These are phyloP conservation scores for Penicillium sp. DNA, from an alignment of 2,329 filamentous ascomycete species.

Conservation along the genomic window DNA sequence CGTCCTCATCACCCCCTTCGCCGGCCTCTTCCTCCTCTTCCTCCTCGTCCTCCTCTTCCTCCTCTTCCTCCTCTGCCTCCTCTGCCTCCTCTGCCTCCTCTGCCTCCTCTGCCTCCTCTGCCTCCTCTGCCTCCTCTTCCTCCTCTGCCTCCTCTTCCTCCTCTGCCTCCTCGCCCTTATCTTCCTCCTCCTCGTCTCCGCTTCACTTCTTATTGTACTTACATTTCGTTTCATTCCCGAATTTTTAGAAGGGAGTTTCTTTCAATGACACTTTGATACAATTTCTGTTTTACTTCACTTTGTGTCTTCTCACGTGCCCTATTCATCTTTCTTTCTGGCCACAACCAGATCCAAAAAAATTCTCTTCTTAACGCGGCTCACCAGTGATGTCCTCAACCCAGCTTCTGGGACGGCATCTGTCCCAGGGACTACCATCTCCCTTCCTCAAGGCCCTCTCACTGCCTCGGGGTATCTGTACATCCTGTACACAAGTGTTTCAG, in stretches of 20 bases:
- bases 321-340: background rate
- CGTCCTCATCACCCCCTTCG: background rate
- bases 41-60: too few species aligned
- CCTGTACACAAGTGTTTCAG: background rate
- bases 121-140: too few species aligned
- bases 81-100: background rate
- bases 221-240: background rate
- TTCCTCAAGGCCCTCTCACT: background rate
- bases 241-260: background rate
- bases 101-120: background rate
- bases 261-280: background rate
- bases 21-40: too few species aligned
- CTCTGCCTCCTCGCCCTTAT: too few species aligned
- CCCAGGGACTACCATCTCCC: background rate
- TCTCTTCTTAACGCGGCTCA: background rate
- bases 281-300: background rate
- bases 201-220: background rate
- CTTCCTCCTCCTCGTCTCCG: background rate
- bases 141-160: background rate
- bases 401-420: background rate
- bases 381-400: background rate
- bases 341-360: background rate
- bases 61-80: too few species aligned
- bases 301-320: background rate
- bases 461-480: conserved; percentile 1